These are phyloP conservation scores for Pestalotiopsis sp. DNA, from an alignment of 2,329 filamentous ascomycete genomes.

Conservation along the genomic window DNA sequence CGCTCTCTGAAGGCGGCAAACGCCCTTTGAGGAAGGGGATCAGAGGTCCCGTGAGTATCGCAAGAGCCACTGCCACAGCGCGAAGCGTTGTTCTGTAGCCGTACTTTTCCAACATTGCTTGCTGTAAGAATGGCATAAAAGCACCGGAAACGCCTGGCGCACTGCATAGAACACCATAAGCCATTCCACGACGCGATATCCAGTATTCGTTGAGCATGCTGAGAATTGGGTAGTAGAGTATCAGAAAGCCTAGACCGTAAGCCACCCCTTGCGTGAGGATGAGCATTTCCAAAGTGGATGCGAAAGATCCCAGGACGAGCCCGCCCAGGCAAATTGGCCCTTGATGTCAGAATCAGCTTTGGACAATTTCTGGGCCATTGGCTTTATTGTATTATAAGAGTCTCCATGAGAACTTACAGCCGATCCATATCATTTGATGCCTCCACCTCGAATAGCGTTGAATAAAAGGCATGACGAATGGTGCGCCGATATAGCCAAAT, in stretches of 20 bases:
- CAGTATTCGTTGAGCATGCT: conserved; percentile 44
- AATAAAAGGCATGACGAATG: conserved; percentile 33
- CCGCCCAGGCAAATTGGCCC: conserved; percentile 40
- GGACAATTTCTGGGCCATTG: not conserved
- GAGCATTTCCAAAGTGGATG: conserved; percentile 32
- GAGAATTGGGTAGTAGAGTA: conserved; percentile 40
- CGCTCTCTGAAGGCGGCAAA: conserved; percentile 31
- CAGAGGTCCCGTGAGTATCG: conserved; percentile 40
- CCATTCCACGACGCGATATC: conserved; percentile 40
- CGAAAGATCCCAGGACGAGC: conserved; percentile 37
- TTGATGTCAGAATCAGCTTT: not conserved
- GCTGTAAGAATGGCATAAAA: conserved; percentile 40
- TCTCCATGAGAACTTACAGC: conserved; percentile 26
- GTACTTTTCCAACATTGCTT: conserved; percentile 37
- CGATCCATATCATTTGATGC: conserved; percentile 38
- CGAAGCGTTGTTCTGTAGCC: conserved; percentile 40
- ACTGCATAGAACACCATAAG: conserved; percentile 35
- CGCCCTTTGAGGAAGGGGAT: conserved; percentile 41
- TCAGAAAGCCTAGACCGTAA: conserved; percentile 41
- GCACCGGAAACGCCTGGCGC: conserved; percentile 33
- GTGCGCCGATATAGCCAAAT: conserved; percentile 36
- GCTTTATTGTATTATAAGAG: not conserved
- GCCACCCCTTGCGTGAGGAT: conserved; percentile 43
- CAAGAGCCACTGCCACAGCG: conserved; percentile 36
- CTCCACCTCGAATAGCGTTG: conserved; percentile 36